Percentiles rank a stretch among this genome's conserved stretches.
Evolutionary conservation across 257 asterid species (phyloP).

Genomic region (Solanum virginianum): DNA sequence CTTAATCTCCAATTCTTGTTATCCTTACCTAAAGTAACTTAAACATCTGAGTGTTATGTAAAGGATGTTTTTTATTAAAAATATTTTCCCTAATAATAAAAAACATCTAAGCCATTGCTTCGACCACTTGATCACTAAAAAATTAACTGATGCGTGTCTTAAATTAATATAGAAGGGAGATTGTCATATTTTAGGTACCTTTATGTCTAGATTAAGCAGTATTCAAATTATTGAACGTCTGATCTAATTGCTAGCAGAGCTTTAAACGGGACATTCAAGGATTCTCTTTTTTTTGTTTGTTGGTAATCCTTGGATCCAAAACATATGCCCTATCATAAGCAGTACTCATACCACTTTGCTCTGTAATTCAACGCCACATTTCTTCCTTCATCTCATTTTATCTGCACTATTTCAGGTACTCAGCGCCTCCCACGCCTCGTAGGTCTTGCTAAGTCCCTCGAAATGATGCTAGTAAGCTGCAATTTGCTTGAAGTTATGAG

Average conservation of each 20-base stretch:
- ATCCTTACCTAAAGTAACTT: neutral
- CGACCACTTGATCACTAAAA: neutral
- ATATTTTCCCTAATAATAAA: neutral
- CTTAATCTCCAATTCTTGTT: neutral
- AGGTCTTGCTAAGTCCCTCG: slow-evolving; percentile 91
- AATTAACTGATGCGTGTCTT: neutral
- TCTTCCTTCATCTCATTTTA: neutral
- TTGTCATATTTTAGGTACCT: neutral
- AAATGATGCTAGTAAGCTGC: slow-evolving; percentile 84
- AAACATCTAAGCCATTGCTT: neutral
- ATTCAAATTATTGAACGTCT: neutral
- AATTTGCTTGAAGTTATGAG: neutral
- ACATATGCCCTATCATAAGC: neutral
- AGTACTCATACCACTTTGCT: neutral
- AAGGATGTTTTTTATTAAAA: neutral
- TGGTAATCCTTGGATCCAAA: neutral
- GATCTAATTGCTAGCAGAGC: neutral
- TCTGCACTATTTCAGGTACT: slow-evolving; percentile 46
- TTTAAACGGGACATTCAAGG: neutral
- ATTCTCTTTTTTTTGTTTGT: neutral
- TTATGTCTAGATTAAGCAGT: neutral
- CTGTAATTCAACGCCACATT: neutral
- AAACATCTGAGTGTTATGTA: neutral
- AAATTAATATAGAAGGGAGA: neutral
- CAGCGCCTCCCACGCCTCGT: slow-evolving; percentile 99